A percentile compares a stretch with the other conserved stretches of the same genome.
Evolutionary conservation across 1,284 basidiomycete species (phyloP).

Genomic region (Sporisorium scitamineum): DNA sequence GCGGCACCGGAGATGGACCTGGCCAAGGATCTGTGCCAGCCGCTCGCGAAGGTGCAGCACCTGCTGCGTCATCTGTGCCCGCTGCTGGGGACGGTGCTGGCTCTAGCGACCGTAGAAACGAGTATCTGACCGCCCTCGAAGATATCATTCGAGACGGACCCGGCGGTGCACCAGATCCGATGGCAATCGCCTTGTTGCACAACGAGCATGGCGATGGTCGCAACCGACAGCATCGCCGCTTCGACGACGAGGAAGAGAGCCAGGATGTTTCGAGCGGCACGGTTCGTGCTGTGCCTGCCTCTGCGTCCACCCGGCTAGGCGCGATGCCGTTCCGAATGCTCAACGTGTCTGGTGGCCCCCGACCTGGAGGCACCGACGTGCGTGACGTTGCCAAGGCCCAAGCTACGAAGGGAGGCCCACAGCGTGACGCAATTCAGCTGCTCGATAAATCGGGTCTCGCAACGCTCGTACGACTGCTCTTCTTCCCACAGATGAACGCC

Average conservation of each 20-base stretch:
- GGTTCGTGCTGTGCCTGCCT: conserved; percentile 20
- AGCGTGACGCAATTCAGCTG: conserved; percentile 86
- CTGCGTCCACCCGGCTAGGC: conserved; percentile 6
- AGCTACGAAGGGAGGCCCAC: conserved; percentile 16
- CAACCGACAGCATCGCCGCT: conserved; percentile 37
- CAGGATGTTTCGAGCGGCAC: conserved; percentile 39
- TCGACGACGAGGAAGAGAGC: conserved; percentile 39
- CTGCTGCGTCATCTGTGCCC: background rate
- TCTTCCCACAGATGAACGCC: conserved; percentile 88
- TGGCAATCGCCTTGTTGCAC: conserved; percentile 72
- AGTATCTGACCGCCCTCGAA: conserved; percentile 70
- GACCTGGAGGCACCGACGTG: conserved; percentile 6
- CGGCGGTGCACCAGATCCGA: conserved; percentile 81
- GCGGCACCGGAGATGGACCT: conserved; percentile 13
- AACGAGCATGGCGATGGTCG: conserved; percentile 26
- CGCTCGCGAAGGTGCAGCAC: conserved; percentile 6
- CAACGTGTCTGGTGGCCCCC: conserved; percentile 19
- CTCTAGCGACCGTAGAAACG: conserved; percentile 10
- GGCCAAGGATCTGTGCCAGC: conserved; percentile 15
- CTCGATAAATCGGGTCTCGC: conserved; percentile 92
- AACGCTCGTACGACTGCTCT: conserved; percentile 89
- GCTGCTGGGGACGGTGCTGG: conserved; percentile 12
- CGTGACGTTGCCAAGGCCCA: conserved; percentile 4
- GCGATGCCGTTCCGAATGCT: conserved; percentile 28
- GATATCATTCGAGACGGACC: conserved; percentile 88